These are phyloP conservation scores for Russula compacta DNA, from an alignment of 768 basidiomycete genomes.

Conservation along the genomic window DNA sequence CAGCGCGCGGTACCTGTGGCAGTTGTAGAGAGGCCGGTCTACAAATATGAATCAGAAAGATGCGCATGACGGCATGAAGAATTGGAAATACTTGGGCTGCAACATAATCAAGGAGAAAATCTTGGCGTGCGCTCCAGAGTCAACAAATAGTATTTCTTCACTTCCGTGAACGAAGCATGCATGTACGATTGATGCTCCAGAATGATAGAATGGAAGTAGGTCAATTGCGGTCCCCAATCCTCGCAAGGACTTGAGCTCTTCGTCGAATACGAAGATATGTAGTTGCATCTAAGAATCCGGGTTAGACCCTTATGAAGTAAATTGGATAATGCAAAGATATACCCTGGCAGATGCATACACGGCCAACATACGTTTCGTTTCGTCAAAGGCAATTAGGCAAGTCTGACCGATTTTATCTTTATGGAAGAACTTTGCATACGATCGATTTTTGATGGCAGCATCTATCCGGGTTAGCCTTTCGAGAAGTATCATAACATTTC, in stretches of 20 bases:
- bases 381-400: slow-evolving; percentile 42
- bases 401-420: slow-evolving; percentile 41
- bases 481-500: slow-evolving; percentile 12
- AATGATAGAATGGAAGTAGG: slow-evolving; percentile 36
- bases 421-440: slow-evolving; percentile 25
- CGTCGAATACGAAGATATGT: slow-evolving; percentile 42
- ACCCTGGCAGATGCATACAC: slow-evolving; percentile 39
- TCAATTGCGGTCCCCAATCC: slow-evolving; percentile 35
- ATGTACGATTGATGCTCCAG: slow-evolving; percentile 24
- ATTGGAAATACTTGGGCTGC: slow-evolving; percentile 38
- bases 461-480: slow-evolving; percentile 7
- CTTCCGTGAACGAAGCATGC: slow-evolving; percentile 40
- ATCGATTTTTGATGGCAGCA: neutral
- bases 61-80: neutral
- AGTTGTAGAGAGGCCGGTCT: slow-evolving; percentile 42
- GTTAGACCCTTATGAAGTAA: neutral
- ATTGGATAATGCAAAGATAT: neutral
- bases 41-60: neutral
- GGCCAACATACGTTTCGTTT: slow-evolving; percentile 42
- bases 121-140: slow-evolving; percentile 34
- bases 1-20: slow-evolving; percentile 26
- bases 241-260: slow-evolving; percentile 34
- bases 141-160: slow-evolving; percentile 47
- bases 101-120: slow-evolving; percentile 48
- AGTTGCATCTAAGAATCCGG: slow-evolving; percentile 25